phyloP scores from a whole-genome alignment of 176 grass and related monocot genomes.

The Alopecurus myosuroides region DNA sequence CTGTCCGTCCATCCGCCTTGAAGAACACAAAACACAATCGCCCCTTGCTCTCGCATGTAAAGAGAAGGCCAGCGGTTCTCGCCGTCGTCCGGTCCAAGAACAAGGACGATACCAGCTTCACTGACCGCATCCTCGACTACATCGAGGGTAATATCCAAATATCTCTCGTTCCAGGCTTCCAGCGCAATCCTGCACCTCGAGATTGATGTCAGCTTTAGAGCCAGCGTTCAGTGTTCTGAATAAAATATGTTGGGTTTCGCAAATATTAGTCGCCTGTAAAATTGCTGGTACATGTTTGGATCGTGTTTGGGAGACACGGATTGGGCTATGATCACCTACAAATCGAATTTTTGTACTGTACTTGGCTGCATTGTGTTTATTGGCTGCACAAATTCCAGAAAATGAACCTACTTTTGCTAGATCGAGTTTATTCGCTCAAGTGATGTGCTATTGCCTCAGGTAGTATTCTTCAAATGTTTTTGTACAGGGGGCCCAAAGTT shows the following conservation, averaged over 20 bases:
- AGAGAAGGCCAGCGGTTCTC: neutral
- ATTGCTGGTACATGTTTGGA: neutral
- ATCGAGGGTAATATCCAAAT: conserved; percentile 55
- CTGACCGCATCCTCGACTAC: conserved; percentile 86
- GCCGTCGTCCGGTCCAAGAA: conserved; percentile 24
- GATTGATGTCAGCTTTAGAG: neutral
- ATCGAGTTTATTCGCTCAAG: neutral
- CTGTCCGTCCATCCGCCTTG: neutral
- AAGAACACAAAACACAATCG: neutral
- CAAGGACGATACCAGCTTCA: conserved; percentile 82
- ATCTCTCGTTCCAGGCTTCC: neutral
- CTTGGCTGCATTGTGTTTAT: neutral
- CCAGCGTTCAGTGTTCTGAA: neutral
- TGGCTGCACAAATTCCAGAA: neutral
- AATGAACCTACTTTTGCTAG: neutral
- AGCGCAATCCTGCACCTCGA: neutral
- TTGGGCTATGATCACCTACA: neutral
- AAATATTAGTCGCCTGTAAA: neutral
- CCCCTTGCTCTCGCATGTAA: neutral
- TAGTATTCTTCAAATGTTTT: conserved; percentile 5
- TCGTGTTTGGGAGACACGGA: neutral
- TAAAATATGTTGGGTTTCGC: neutral
- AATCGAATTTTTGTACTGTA: neutral
- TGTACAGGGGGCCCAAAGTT: conserved; percentile 84
- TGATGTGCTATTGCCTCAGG: neutral